These are phyloP conservation scores for Dendrobium catenatum DNA, from an alignment of 106 monocot species.

Conservation along the genomic window DNA sequence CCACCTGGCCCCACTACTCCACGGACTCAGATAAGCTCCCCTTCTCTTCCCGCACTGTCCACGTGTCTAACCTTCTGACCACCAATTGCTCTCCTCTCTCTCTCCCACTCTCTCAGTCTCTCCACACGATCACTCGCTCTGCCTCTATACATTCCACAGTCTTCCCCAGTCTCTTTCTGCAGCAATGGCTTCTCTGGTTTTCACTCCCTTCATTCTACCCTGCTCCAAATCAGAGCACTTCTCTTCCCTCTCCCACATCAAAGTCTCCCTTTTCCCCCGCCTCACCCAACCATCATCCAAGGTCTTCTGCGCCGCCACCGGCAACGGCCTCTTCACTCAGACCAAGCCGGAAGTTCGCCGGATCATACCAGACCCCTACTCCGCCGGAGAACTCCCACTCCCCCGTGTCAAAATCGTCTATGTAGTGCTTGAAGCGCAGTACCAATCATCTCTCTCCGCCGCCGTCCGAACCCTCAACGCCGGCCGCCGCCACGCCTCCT, in stretches of 20 bases:
- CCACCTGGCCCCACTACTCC: background rate
- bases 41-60: background rate
- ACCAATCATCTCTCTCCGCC: conserved; percentile 59
- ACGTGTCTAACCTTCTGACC: conserved; percentile 9
- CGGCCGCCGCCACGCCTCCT: conserved; percentile 33
- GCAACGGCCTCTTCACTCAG: conserved; percentile 65
- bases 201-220: conserved; percentile 35
- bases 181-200: conserved; percentile 51
- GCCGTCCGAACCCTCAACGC: conserved; percentile 52
- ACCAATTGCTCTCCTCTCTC: background rate
- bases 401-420: conserved; percentile 63
- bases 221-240: conserved; percentile 17
- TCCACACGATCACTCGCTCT: background rate
- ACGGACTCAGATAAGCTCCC: conserved; percentile 7
- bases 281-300: conserved; percentile 3
- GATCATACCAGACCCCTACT: conserved; percentile 31
- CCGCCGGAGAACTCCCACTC: conserved; percentile 4
- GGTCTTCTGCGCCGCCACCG: background rate
- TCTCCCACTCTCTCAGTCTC: background rate
- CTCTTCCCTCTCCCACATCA: conserved; percentile 20
- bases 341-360: conserved; percentile 63
- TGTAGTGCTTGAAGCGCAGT: conserved; percentile 76
- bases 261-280: conserved; percentile 25
- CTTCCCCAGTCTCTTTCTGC: background rate
- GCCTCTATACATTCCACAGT: background rate